These are phyloP conservation scores for Prunus kanzakura DNA, from an alignment of 306 rosid genomes.

Conservation along the genomic window DNA sequence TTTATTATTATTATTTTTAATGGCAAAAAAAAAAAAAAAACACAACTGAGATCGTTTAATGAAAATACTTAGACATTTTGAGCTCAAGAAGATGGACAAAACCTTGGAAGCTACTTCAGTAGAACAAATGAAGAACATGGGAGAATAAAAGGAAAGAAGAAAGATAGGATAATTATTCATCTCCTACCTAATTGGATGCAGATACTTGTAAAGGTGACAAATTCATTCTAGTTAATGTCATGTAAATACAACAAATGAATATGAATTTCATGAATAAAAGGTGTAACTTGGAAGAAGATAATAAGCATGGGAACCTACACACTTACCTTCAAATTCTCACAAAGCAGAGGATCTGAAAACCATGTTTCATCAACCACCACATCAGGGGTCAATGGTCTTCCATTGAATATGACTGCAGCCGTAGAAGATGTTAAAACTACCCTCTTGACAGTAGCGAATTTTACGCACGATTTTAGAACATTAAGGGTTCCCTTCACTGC, in stretches of 20 bases:
- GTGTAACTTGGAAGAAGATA: neutral
- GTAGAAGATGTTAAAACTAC: slow-evolving; percentile 34
- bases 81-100: neutral
- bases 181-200: no score
- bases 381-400: slow-evolving; percentile 16
- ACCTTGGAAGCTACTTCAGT: neutral
- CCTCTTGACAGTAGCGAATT: slow-evolving; percentile 5
- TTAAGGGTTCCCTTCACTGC: slow-evolving; percentile 34
- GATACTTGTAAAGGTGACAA: no score
- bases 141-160: neutral
- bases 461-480: slow-evolving; percentile 24
- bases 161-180: no score
- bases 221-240: no score
- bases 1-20: no score
- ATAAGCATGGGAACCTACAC: neutral
- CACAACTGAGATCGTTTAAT: neutral
- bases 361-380: slow-evolving; percentile 27
- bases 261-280: neutral
- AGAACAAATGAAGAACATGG: neutral
- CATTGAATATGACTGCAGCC: neutral
- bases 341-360: slow-evolving; percentile 10
- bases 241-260: neutral
- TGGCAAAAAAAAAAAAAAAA: no score
- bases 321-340: slow-evolving; percentile 16
- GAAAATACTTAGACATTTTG: no score